Evolutionary conservation across 2,329 filamentous ascomycete genomes (phyloP).

Genomic region (Microdochium nivale): DNA sequence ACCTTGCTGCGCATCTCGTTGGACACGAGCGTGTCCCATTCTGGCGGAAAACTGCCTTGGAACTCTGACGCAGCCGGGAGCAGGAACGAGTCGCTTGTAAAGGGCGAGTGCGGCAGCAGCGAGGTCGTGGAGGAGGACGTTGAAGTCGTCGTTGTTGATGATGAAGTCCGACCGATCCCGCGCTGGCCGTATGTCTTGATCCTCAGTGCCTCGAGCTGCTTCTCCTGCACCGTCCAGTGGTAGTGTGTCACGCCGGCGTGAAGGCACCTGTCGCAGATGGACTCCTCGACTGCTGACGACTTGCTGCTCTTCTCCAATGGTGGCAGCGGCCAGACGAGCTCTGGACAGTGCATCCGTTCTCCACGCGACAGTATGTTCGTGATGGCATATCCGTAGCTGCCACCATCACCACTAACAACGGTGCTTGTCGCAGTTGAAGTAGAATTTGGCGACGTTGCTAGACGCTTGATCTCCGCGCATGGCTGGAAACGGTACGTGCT

Average conservation of each 20-base stretch:
- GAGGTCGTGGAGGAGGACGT: not conserved
- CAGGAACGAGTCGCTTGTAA: not conserved
- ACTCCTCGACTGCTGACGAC: conserved; percentile 8
- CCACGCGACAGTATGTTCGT: not conserved
- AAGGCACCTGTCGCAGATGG: conserved; percentile 1
- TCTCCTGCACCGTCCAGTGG: conserved; percentile 1
- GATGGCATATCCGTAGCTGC: not conserved
- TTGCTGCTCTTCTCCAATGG: not conserved
- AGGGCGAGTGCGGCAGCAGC: no score
- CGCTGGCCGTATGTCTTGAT: not conserved
- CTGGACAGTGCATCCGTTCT: conserved; percentile 5
- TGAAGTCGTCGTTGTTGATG: not conserved
- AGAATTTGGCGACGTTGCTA: not conserved
- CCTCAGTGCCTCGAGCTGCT: not conserved
- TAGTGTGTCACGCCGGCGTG: not conserved
- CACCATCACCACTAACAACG: not conserved
- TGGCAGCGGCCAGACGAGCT: conserved; percentile 8
- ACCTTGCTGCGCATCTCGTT: not conserved
- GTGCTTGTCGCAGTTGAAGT: not conserved
- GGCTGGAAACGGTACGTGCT: conserved; percentile 1
- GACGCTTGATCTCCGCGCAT: conserved; percentile 2
- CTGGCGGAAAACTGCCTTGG: conserved; percentile 1
- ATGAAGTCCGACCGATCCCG: not conserved
- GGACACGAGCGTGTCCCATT: not conserved
- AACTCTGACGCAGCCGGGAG: not conserved